Evolutionary conservation across 2,329 filamentous ascomycete genomes (phyloP).

Genomic region (Calonectria naviculata): DNA sequence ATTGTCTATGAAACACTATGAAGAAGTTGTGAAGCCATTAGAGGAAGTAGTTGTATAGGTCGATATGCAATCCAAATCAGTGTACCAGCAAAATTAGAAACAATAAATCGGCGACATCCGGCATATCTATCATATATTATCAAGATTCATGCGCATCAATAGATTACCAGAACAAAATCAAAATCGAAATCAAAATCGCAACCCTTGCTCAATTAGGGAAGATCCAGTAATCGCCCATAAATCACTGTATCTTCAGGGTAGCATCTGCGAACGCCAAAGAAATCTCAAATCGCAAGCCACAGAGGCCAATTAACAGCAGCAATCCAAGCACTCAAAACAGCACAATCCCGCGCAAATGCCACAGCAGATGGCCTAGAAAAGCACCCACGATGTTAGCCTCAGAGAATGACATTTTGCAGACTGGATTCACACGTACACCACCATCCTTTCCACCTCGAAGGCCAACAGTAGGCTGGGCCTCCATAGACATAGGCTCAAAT

Average conservation of each 20-base stretch:
- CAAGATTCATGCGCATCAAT: conserved; percentile 3
- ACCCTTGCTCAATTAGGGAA: background rate
- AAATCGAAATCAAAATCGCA: background rate
- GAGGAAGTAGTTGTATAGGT: conserved; percentile 48
- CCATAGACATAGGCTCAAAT: conserved; percentile 48
- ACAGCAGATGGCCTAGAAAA: conserved; percentile 51
- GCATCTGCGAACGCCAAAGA: conserved; percentile 34
- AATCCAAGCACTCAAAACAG: conserved; percentile 51
- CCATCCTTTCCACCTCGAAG: conserved; percentile 50
- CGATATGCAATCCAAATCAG: background rate
- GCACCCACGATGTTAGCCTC: background rate
- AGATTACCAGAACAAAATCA: conserved; percentile 14
- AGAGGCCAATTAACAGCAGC: conserved; percentile 41
- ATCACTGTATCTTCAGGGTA: conserved; percentile 1
- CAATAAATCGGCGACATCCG: background rate
- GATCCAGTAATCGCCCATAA: background rate
- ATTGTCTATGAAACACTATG: conserved; percentile 54
- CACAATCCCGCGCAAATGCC: conserved; percentile 53
- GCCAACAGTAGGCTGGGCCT: conserved; percentile 35
- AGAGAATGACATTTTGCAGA: background rate
- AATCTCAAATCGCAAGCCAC: background rate
- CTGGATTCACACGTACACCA: conserved; percentile 43
- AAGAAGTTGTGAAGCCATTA: conserved; percentile 57
- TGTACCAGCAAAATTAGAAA: background rate
- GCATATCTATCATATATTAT: background rate